These are phyloP conservation scores for Trypanosoma congolense DNA, from an alignment of 208 protist species.

Conservation along the genomic window DNA sequence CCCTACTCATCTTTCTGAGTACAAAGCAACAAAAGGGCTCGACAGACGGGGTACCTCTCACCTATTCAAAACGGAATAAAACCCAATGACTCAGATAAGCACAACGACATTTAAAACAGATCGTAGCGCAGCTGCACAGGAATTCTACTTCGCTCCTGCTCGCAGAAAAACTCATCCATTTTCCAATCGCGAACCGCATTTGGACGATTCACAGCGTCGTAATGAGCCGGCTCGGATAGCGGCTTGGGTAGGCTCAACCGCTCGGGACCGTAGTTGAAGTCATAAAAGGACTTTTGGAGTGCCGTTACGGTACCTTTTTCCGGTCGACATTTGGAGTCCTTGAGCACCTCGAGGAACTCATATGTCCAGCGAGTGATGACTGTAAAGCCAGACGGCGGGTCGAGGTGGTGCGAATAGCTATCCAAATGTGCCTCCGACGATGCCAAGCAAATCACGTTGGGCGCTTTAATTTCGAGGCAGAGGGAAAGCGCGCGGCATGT, in stretches of 20 bases:
- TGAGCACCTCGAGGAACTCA: slow-evolving; percentile 70
- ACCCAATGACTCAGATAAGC: not conserved
- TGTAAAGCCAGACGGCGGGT: slow-evolving; percentile 68
- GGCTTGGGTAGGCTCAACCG: slow-evolving; percentile 10
- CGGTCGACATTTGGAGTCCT: slow-evolving; percentile 48
- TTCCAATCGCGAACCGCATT: slow-evolving; percentile 42
- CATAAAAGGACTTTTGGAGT: slow-evolving; percentile 51
- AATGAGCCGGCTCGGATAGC: slow-evolving; percentile 35
- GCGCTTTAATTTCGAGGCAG: slow-evolving; percentile 75
- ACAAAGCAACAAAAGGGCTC: too few relatives aligned
- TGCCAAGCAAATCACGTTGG: slow-evolving; percentile 73
- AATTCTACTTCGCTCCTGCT: slow-evolving; percentile 1
- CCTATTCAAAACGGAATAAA: slow-evolving; percentile 4
- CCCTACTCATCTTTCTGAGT: too few relatives aligned
- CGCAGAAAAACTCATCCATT: slow-evolving; percentile 73
- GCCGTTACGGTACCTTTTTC: slow-evolving; percentile 15
- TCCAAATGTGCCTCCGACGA: slow-evolving; percentile 48
- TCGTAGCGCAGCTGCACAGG: slow-evolving; percentile 44
- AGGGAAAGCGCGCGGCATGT: slow-evolving; percentile 95
- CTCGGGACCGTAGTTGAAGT: slow-evolving; percentile 58
- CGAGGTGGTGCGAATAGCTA: slow-evolving; percentile 74
- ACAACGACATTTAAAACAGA: slow-evolving; percentile 26
- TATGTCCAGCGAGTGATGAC: slow-evolving; percentile 91
- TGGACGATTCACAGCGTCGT: slow-evolving; percentile 57
- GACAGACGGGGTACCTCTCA: too few relatives aligned